Evolutionary conservation across 805 yeast genomes (phyloP), one percentile per base, ranked within the genome.

Genomic region (Metschnikowia dekortorum): DNA sequence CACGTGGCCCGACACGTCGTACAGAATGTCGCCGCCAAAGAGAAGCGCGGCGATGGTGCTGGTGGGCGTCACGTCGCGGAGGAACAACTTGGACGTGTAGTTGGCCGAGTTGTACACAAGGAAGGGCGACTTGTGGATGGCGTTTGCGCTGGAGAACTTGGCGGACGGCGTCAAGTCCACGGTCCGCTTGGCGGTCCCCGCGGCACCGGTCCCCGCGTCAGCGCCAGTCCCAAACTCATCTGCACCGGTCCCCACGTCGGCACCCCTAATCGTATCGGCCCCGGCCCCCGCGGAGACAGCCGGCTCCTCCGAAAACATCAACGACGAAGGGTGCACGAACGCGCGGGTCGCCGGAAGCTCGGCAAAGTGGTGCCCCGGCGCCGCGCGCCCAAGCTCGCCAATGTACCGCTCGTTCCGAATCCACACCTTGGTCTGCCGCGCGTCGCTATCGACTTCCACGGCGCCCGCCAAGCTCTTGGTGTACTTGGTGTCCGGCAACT

Each of bases 251-350:
- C 18, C 18, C 18, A 16, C 18, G 18, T 16, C 18, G 18, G 18
- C 18, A 16, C 18, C 18, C 18, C 18, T 16, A 16, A 16, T 16
- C 18, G 18, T 16, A 16, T 16, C 18, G 18, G 18, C 18, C 18
- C 18, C 18, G 18, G 18, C 18, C 18, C 18, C 18, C 18, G 18
- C 18, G 18, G 18, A 16, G 18, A 48, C 74, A 31, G 13, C 11
- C 33, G 13, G 13, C 11, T 33, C 78, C 33, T 55, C 69, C 61
- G 80, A 77, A 61, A 90, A 89, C 44, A 88, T 61, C 1, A 87
- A 74, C 0, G 97, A 89, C 0, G 94, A 82, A 1, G 98, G 97
- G 61, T 92, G 97, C 22, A 89, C 67, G 55, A 89, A 91, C 0
- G 91, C 89, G 44, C 97, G 71, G 0, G 79, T 73, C 0, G 86